Conservation (phyloP, 495 filamentous ascomycete genomes). For the Hypoxylon subgilvum region DNA sequence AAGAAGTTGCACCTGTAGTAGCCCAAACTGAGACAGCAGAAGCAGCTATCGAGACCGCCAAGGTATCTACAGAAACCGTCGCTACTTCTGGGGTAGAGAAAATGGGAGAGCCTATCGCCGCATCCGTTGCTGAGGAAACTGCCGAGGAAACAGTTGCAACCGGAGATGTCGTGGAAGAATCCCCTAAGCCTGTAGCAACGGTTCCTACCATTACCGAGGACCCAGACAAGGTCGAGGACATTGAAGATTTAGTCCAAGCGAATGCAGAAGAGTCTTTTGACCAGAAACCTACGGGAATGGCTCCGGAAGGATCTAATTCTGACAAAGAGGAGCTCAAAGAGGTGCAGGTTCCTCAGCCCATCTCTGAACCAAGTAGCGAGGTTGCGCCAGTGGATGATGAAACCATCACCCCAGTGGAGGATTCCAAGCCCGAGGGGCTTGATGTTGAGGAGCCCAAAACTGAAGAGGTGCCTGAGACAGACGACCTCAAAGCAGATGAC, state of each 20-base stretch:
- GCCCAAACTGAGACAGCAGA: constrained; percentile 44
- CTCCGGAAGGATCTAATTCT: constrained; percentile 2
- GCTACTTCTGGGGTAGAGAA: constrained; percentile 16
- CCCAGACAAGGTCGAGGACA: constrained; percentile 26
- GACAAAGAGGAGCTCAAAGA: constrained; percentile 11
- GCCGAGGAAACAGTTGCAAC: constrained; percentile 1
- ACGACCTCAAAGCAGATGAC: constrained; percentile 10
- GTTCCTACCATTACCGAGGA: constrained; percentile 24
- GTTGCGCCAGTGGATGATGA: not conserved
- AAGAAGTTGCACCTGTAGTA: constrained; percentile 41
- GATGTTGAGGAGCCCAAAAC: constrained; percentile 1
- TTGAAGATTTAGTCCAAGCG: constrained; percentile 37
- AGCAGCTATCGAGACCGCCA: constrained; percentile 33
- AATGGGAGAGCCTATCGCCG: constrained; percentile 11
- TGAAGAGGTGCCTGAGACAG: constrained; percentile 1
- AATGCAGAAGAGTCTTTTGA: constrained; percentile 15
- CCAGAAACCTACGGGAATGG: constrained; percentile 8
- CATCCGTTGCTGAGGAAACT: constrained; percentile 3
- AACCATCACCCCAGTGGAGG: not conserved
- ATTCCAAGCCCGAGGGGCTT: constrained; percentile 11
- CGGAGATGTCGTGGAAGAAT: constrained; percentile 7
- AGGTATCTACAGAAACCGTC: constrained; percentile 28
- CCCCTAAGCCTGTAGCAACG: constrained; percentile 1
- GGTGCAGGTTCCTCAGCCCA: constrained; percentile 2
- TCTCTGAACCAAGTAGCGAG: constrained; percentile 5